phyloP scores from a whole-genome alignment of 306 rosid genomes.

The Morella rubra region DNA sequence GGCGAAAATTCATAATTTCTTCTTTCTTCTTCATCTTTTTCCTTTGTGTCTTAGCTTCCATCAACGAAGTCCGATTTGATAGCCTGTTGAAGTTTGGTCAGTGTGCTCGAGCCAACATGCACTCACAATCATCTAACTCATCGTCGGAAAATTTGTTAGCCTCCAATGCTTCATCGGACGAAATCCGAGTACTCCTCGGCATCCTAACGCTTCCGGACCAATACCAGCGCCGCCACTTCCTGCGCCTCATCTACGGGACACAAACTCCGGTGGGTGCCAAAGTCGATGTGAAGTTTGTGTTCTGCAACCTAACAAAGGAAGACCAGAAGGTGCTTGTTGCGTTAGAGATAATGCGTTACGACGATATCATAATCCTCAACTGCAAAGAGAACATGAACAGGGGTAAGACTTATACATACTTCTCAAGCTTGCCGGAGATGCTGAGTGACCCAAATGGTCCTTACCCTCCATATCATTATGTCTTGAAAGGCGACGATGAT shows the following conservation, averaged over 20 bases:
- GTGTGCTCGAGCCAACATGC: conserved; percentile 27
- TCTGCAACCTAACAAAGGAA: conserved; percentile 89
- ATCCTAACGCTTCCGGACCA: conserved; percentile 91
- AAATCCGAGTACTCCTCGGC: conserved; percentile 70
- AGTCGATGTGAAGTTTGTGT: conserved; percentile 80
- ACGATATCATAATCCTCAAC: conserved; percentile 80
- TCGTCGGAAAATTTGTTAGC: neutral
- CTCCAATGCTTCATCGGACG: conserved; percentile 18
- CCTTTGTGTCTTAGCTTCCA: conserved; percentile 68
- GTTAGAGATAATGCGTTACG: conserved; percentile 72
- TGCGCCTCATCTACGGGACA: conserved; percentile 80
- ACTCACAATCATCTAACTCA: neutral
- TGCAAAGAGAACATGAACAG: conserved; percentile 94
- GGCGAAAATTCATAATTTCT: conserved; percentile 41
- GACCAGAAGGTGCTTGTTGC: conserved; percentile 73
- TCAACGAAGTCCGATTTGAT: conserved; percentile 61
- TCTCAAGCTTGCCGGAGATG: conserved; percentile 67
- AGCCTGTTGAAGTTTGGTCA: conserved; percentile 41
- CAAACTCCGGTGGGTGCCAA: conserved; percentile 48
- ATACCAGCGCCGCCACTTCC: conserved; percentile 88
- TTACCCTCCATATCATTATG: conserved; percentile 81
- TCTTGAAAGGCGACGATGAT: conserved; percentile 91
- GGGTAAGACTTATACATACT: conserved; percentile 82
- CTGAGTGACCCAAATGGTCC: conserved; percentile 41
- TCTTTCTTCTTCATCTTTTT: conserved; percentile 54